These are phyloP conservation scores for Moesziomyces globuligerus DNA, from an alignment of 1,284 basidiomycete genomes.

Conservation along the genomic window DNA sequence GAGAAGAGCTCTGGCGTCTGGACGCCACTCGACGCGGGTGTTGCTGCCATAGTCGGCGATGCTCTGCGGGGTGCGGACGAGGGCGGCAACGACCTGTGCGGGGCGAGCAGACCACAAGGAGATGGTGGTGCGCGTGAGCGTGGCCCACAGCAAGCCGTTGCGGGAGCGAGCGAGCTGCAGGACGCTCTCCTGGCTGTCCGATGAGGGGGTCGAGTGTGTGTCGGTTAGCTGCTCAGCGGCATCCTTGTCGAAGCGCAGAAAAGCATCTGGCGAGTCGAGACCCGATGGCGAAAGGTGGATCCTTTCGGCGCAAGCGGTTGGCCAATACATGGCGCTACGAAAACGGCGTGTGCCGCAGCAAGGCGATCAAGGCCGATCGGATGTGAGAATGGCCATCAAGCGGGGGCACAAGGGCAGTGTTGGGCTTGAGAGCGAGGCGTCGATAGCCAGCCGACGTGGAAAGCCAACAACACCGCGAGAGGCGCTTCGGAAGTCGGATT, in stretches of 20 bases:
- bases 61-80: slow-evolving; percentile 57
- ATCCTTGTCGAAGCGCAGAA: slow-evolving; percentile 42
- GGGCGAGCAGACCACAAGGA: slow-evolving; percentile 59
- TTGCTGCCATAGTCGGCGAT: slow-evolving; percentile 61
- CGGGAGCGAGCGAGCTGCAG: slow-evolving; percentile 54
- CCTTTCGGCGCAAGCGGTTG: slow-evolving; percentile 57
- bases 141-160: slow-evolving; percentile 56
- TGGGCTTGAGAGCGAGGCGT: too few relatives aligned
- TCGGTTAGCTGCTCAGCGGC: slow-evolving; percentile 33
- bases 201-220: not conserved
- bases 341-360: too few relatives aligned
- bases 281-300: slow-evolving; percentile 56
- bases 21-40: slow-evolving; percentile 50
- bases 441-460: too few relatives aligned
- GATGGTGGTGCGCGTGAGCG: slow-evolving; percentile 48
- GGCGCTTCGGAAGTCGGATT: too few relatives aligned
- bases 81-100: slow-evolving; percentile 56
- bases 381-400: too few relatives aligned
- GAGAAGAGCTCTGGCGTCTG: slow-evolving; percentile 47
- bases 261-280: slow-evolving; percentile 24
- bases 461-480: too few relatives aligned
- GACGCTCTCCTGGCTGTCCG: slow-evolving; percentile 22
- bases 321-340: slow-evolving; percentile 64
- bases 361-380: not conserved
- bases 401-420: too few relatives aligned